phyloP scores from a whole-genome alignment of 768 basidiomycete species.

The Lentinus tigrinus region DNA sequence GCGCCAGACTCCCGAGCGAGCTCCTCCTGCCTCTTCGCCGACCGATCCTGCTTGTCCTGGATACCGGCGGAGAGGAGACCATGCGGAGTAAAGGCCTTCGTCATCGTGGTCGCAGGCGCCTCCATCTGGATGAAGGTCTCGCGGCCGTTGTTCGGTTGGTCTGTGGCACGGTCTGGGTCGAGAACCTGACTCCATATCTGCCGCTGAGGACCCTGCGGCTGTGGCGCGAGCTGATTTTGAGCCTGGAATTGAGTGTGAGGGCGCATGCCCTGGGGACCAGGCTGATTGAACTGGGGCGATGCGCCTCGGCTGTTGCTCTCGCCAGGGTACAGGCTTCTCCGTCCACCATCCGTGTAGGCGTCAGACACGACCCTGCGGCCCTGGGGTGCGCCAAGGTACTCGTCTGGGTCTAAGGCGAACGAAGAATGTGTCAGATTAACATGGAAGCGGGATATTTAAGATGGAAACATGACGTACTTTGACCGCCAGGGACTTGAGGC shows the following conservation, averaged over 20 bases:
- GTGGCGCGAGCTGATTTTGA: slow-evolving; percentile 25
- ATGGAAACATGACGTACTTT: slow-evolving; percentile 19
- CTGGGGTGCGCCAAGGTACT: slow-evolving; percentile 36
- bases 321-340: slow-evolving; percentile 40
- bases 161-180: slow-evolving; percentile 45
- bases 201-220: slow-evolving; percentile 52
- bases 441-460: background rate
- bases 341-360: slow-evolving; percentile 46
- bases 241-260: slow-evolving; percentile 54
- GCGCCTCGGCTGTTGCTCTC: slow-evolving; percentile 21
- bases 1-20: slow-evolving; percentile 88
- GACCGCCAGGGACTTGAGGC: slow-evolving; percentile 57
- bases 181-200: slow-evolving; percentile 89
- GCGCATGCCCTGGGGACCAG: slow-evolving; percentile 31
- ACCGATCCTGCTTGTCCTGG: slow-evolving; percentile 93
- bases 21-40: slow-evolving; percentile 94
- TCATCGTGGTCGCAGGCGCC: slow-evolving; percentile 67
- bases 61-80: slow-evolving; percentile 93
- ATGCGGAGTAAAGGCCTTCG: slow-evolving; percentile 93
- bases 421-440: background rate
- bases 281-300: slow-evolving; percentile 26
- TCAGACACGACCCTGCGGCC: slow-evolving; percentile 55
- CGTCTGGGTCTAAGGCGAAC: slow-evolving; percentile 37
- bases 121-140: slow-evolving; percentile 79
- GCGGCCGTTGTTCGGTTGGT: slow-evolving; percentile 15